Percentiles rank a stretch among this genome's conserved stretches.
Conservation (phyloP, 108 stramenopile species). For the Pseudonitzschia multistriata region DNA sequence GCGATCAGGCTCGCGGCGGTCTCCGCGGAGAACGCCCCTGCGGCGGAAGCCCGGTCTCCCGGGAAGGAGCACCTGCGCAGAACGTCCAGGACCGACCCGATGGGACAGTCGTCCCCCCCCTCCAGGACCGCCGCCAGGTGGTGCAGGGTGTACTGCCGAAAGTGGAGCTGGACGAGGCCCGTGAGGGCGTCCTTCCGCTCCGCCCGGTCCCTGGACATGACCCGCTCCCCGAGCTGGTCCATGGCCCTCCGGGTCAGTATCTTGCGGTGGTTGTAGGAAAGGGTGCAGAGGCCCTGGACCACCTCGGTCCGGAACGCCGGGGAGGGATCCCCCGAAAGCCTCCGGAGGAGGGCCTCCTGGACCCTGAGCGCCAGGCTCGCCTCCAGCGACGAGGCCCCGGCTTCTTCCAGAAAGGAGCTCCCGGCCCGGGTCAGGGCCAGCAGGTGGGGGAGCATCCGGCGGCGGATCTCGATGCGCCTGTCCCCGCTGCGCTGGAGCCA, state of each 20-base stretch:
- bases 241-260: slow-evolving; percentile 44
- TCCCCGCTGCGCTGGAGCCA: slow-evolving; percentile 70
- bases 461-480: slow-evolving; percentile 50
- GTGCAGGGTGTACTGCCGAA: slow-evolving; percentile 49
- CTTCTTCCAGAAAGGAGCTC: neutral
- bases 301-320: slow-evolving; percentile 47
- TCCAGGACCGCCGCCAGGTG: slow-evolving; percentile 52
- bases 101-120: slow-evolving; percentile 68
- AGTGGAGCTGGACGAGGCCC: slow-evolving; percentile 73
- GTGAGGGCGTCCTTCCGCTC: slow-evolving; percentile 78
- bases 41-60: neutral
- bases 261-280: slow-evolving; percentile 46
- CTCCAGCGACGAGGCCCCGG: neutral
- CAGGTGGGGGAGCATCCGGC: slow-evolving; percentile 62
- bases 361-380: slow-evolving; percentile 18
- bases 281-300: slow-evolving; percentile 71
- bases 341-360: slow-evolving; percentile 10
- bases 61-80: slow-evolving; percentile 15
- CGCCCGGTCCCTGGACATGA: slow-evolving; percentile 61
- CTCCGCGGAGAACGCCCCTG: neutral
- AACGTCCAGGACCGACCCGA: slow-evolving; percentile 52
- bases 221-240: slow-evolving; percentile 60
- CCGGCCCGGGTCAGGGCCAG: slow-evolving; percentile 41
- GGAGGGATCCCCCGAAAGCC: slow-evolving; percentile 44
- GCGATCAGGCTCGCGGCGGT: slow-evolving; percentile 6